A percentile compares a stretch with the other conserved stretches of the same genome.
phyloP scores from a whole-genome alignment of 192 early-diverging fungal species.

The Geosiphon pyriformis region DNA sequence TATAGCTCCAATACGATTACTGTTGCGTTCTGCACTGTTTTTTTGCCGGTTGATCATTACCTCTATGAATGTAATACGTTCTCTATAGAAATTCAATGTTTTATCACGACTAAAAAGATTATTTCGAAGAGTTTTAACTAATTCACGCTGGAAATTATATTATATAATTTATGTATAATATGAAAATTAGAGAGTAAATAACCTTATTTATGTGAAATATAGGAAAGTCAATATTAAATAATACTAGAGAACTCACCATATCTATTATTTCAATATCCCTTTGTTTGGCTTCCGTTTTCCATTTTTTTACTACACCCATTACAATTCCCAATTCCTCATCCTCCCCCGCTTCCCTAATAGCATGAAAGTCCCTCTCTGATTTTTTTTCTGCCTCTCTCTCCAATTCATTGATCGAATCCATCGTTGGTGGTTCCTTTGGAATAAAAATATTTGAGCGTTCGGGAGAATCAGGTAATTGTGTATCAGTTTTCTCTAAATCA shows the following conservation, averaged over 20 bases:
- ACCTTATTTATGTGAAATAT: no score
- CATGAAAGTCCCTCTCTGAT: no score
- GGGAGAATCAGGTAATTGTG: no score
- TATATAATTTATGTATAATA: no score
- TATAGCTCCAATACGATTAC: constrained; percentile 9
- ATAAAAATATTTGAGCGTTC: no score
- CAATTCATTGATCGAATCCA: no score
- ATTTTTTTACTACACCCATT: background rate
- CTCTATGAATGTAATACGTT: constrained; percentile 14
- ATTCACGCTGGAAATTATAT: no score
- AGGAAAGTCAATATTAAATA: constrained; percentile 1
- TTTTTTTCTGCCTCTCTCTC: no score
- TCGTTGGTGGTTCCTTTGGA: no score
- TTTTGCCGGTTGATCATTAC: constrained; percentile 7
- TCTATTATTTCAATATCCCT: constrained; percentile 1
- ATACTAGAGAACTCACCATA: background rate
- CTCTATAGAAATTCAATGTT: background rate
- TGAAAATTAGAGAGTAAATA: no score
- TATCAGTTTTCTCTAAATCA: no score
- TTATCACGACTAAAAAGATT: background rate
- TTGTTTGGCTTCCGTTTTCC: constrained; percentile 2
- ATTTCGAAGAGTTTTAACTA: background rate
- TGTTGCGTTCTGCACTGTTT: background rate
- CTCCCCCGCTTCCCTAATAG: no score
- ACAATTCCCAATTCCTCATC: constrained; percentile 4